Evolutionary conservation across 345 rosid species (phyloP).

Genomic region (Gossypium mustelinum): DNA sequence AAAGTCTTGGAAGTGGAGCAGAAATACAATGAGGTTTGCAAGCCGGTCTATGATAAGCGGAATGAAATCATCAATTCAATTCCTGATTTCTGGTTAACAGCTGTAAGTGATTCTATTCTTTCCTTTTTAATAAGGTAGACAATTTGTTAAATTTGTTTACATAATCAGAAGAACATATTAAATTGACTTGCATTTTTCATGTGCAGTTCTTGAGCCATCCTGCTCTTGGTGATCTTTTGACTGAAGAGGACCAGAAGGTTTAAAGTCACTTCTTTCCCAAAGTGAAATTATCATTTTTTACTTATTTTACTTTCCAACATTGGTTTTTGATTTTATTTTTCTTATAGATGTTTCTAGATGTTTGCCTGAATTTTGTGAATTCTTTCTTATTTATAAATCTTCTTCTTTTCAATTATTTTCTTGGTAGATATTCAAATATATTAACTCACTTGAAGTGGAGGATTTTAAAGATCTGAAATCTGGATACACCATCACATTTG

Average conservation of each 20-base stretch:
- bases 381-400: no score
- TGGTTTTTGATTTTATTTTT: no score
- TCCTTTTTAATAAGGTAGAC: no score
- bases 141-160: no score
- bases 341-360: no score
- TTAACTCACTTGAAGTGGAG: constrained; percentile 39
- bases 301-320: no score
- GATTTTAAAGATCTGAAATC: constrained; percentile 72
- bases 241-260: neutral
- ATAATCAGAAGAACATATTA: no score
- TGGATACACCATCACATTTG: constrained; percentile 83
- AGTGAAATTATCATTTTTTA: no score
- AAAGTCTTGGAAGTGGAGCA: constrained; percentile 90
- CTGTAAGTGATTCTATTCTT: neutral
- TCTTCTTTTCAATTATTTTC: no score
- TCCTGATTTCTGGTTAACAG: constrained; percentile 87
- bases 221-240: constrained; percentile 4
- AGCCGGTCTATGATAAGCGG: constrained; percentile 81
- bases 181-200: no score
- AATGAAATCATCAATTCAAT: constrained; percentile 66
- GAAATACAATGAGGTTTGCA: constrained; percentile 70
- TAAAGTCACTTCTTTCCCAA: no score
- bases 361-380: no score
- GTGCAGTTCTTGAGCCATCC: neutral
- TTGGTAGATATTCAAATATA: constrained; percentile 37